Evolutionary conservation across 2,329 filamentous ascomycete species (phyloP), one percentile per base, ranked within the genome.

Genomic region (Pseudocercospora crystallina): DNA sequence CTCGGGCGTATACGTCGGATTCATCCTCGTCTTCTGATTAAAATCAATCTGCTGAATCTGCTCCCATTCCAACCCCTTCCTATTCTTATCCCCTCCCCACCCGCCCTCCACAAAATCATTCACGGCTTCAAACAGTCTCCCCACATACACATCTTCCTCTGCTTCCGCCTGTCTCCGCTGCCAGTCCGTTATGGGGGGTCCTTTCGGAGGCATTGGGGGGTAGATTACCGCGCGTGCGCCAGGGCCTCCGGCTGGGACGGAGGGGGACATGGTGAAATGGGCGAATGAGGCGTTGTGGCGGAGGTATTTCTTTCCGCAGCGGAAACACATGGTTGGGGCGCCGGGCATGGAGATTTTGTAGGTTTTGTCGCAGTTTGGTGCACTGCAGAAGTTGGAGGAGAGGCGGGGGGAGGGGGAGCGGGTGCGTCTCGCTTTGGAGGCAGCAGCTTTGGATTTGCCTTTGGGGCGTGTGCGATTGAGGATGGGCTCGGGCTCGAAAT

Each of bases 21-120:
- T 35, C 42, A 56, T 50, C 9, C 43, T 41, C 8, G 54, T 46
- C 26, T 58, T 55, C n/a, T 56, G 56, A 15, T 58, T 58, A 30
- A 55, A 53, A 8, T 42, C 51, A 31, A 49, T 56, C 17, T 60
- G 58, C 31, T 60, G 58, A 1, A 49, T 48, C 13, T 15, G 14
- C 2, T 44, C 30, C 53, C 53, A 60, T 12, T 15, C 26, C 1
- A 46, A 12, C 31, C 33, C n/a, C 1, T 32, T 15, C 10, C 35
- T 14, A 10, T 45, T 31, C 11, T 38, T 33, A 26, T 49, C 37
- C 12, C 49, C 48, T 37, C 15, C 43, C 5, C 45, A 40, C n/a
- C 41, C 47, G 12, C 43, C 45, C 3, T 43, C 47, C 1, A 51
- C 38, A 3, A 53, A 26, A 3, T 31, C n/a, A 31, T 59, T 59